phyloP scores from a whole-genome alignment of 2,329 filamentous ascomycete genomes.

The Didymella pomorum region DNA sequence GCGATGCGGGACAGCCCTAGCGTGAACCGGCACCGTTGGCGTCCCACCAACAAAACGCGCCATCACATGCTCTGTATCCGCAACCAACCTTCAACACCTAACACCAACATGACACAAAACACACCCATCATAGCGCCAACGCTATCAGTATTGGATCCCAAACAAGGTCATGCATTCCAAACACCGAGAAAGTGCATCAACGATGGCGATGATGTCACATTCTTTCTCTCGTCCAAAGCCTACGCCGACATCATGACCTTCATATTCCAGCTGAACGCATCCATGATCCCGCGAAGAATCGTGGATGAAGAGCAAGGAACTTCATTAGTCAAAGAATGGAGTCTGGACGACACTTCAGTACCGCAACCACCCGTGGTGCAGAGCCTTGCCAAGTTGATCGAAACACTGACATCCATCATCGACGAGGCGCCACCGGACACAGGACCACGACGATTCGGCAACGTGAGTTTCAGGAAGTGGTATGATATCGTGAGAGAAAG shows the following conservation, averaged over 20 bases:
- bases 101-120: conserved; percentile 33
- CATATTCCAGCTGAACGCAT: conserved; percentile 86
- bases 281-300: conserved; percentile 76
- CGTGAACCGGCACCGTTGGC: conserved; percentile 5
- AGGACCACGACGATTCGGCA: conserved; percentile 89
- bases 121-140: conserved; percentile 24
- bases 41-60: conserved; percentile 2
- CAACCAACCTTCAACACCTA: conserved; percentile 13
- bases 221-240: conserved; percentile 80
- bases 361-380: conserved; percentile 65
- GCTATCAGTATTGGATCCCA: conserved; percentile 34
- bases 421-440: conserved; percentile 82
- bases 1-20: conserved; percentile 14
- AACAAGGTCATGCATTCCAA: conserved; percentile 60
- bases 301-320: conserved; percentile 47
- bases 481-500: conserved; percentile 71
- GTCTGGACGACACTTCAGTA: conserved; percentile 53
- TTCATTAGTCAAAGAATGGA: conserved; percentile 62
- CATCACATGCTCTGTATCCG: conserved; percentile 31
- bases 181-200: conserved; percentile 82
- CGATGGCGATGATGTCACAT: conserved; percentile 79
- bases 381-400: conserved; percentile 71
- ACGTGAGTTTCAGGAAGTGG: conserved; percentile 89
- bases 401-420: conserved; percentile 70
- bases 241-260: conserved; percentile 90